Conservation (phyloP, 2,329 filamentous ascomycete genomes). For the Aspergillus brasiliensis region DNA sequence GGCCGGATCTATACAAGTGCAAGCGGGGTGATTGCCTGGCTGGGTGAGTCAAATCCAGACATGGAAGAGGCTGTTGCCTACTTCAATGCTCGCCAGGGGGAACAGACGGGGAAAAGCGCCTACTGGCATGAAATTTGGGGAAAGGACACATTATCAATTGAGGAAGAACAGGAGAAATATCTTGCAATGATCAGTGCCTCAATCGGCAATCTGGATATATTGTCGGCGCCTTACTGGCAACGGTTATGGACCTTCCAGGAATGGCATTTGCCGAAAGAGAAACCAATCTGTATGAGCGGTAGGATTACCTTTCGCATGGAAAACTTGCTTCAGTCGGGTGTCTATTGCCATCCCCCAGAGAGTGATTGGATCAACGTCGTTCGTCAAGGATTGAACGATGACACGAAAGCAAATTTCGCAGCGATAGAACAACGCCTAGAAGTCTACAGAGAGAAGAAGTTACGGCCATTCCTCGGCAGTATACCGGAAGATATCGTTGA, state of each 20-base stretch:
- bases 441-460: no score
- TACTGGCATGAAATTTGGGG: not conserved
- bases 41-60: not conserved
- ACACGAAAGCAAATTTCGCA: no score
- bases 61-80: not conserved
- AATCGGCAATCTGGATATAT: not conserved
- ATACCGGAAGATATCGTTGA: no score
- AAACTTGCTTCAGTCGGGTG: no score
- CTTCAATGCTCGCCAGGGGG: not conserved
- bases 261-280: not conserved
- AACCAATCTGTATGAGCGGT: not conserved
- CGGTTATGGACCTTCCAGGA: not conserved
- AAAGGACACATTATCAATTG: not conserved
- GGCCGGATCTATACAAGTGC: not conserved
- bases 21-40: not conserved
- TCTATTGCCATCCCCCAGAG: no score
- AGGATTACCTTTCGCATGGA: no score
- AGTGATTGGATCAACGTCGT: no score
- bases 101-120: not conserved
- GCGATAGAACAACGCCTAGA: no score
- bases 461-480: no score
- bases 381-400: no score
- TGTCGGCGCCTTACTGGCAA: not conserved
- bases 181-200: not conserved
- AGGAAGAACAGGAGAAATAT: not conserved